These are phyloP conservation scores for Aristolochia fimbriata DNA, from an alignment of 164 flowering plant genomes.

Conservation along the genomic window DNA sequence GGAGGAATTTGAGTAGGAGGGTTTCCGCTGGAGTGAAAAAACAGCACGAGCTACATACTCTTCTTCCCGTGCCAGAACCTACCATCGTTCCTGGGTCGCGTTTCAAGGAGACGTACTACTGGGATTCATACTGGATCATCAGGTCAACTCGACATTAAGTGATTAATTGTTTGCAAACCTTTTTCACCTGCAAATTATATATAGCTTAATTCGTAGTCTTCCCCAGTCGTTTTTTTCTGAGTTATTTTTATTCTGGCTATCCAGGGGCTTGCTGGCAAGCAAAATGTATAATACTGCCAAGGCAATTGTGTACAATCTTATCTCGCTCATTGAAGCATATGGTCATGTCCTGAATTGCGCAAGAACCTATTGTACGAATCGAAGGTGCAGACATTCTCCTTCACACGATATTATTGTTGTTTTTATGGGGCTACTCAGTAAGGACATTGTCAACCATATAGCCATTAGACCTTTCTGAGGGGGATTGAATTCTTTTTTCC, in stretches of 20 bases:
- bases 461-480: background rate
- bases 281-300: conserved; percentile 86
- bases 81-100: conserved; percentile 71
- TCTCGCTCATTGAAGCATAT: conserved; percentile 50
- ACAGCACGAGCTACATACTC: conserved; percentile 51
- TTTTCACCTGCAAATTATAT: too few relatives aligned
- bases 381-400: conserved; percentile 38
- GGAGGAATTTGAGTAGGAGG: conserved; percentile 77
- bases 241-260: background rate
- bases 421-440: too few relatives aligned
- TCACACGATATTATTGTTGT: too few relatives aligned
- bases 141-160: conserved; percentile 25
- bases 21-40: conserved; percentile 34
- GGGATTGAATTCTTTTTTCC: too few relatives aligned
- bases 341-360: conserved; percentile 85
- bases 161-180: too few relatives aligned
- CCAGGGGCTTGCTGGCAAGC: conserved; percentile 85
- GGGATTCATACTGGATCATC: conserved; percentile 95
- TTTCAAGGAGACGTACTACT: conserved; percentile 80
- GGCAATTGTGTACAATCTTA: conserved; percentile 62
- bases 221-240: too few relatives aligned
- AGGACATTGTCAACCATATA: too few relatives aligned
- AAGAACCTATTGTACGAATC: conserved; percentile 72
- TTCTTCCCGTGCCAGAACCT: conserved; percentile 55
- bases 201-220: too few relatives aligned